These are phyloP conservation scores for Dryadomyces quercus-mongolicae DNA, from an alignment of 2,329 filamentous ascomycete genomes.

Conservation along the genomic window DNA sequence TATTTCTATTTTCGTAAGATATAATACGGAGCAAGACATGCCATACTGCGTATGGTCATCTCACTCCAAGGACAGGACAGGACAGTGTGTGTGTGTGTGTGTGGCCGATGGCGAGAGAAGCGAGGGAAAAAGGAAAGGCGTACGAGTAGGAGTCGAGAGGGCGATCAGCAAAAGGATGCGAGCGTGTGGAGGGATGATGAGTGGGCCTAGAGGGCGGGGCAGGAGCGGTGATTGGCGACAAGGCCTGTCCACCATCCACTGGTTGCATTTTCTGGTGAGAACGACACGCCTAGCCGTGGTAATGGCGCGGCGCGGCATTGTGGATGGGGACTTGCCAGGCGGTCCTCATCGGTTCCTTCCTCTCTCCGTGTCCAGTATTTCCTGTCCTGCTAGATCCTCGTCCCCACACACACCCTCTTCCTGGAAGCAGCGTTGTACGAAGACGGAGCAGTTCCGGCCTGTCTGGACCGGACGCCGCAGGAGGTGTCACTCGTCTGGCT, in stretches of 20 bases:
- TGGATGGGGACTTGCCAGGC: too few species aligned
- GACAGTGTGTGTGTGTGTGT: too few species aligned
- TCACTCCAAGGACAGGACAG: not conserved
- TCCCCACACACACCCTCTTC: not conserved
- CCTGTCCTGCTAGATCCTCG: not conserved
- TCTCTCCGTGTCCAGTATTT: not conserved
- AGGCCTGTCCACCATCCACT: not conserved
- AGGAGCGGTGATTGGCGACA: slow-evolving; percentile 1
- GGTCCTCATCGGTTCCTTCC: not conserved
- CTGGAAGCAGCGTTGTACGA: not conserved
- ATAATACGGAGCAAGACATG: too few species aligned
- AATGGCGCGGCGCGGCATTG: slow-evolving; percentile 1
- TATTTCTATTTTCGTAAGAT: too few species aligned
- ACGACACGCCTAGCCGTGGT: not conserved
- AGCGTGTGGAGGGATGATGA: not conserved
- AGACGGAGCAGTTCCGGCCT: not conserved
- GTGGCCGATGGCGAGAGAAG: not conserved
- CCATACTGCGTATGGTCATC: too few species aligned
- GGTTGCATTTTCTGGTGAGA: not conserved
- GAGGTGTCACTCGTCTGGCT: not conserved
- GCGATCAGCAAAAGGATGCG: not conserved
- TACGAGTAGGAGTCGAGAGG: not conserved
- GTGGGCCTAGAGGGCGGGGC: not conserved
- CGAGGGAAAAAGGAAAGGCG: not conserved
- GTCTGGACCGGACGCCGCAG: not conserved